These are phyloP conservation scores for Magnaporthiopsis poae DNA, from an alignment of 2,329 filamentous ascomycete genomes.

Conservation along the genomic window DNA sequence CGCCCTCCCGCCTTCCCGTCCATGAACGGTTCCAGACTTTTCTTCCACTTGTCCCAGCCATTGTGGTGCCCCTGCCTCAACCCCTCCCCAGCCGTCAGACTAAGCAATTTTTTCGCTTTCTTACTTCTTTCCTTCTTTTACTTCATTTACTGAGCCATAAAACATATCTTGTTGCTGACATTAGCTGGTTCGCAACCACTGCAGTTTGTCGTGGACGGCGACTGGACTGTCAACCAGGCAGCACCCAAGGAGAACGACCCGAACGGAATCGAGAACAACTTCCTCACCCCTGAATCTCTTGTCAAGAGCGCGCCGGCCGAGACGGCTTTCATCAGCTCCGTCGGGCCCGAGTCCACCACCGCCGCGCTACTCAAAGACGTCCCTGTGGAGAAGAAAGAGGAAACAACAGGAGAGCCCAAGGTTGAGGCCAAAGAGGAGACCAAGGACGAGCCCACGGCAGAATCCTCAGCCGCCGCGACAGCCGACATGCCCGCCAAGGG, in stretches of 20 bases:
- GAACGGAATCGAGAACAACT: constrained; percentile 84
- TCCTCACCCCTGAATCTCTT: constrained; percentile 68
- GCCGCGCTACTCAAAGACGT: constrained; percentile 55
- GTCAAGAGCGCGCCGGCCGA: constrained; percentile 35
- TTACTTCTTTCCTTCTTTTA: constrained; percentile 6
- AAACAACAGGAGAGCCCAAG: constrained; percentile 20
- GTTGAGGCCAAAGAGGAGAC: constrained; percentile 6
- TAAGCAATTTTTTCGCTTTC: constrained; percentile 4
- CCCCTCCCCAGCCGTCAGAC: neutral
- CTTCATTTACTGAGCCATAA: neutral
- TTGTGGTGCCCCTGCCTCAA: neutral
- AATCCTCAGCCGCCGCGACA: constrained; percentile 9
- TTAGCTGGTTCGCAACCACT: constrained; percentile 11
- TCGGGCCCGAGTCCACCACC: constrained; percentile 60
- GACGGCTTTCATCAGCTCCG: constrained; percentile 49
- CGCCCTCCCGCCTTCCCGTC: neutral
- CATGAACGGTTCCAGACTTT: constrained; percentile 1
- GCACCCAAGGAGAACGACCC: constrained; percentile 75
- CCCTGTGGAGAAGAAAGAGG: constrained; percentile 35
- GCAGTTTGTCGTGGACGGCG: constrained; percentile 90
- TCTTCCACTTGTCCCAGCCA: constrained; percentile 2
- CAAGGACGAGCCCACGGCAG: constrained; percentile 22
- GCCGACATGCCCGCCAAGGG: constrained; percentile 4
- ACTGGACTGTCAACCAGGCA: constrained; percentile 74
- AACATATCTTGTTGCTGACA: constrained; percentile 14